These are phyloP conservation scores for Rhizopogon vulgaris DNA, from an alignment of 768 basidiomycete genomes.

Conservation along the genomic window DNA sequence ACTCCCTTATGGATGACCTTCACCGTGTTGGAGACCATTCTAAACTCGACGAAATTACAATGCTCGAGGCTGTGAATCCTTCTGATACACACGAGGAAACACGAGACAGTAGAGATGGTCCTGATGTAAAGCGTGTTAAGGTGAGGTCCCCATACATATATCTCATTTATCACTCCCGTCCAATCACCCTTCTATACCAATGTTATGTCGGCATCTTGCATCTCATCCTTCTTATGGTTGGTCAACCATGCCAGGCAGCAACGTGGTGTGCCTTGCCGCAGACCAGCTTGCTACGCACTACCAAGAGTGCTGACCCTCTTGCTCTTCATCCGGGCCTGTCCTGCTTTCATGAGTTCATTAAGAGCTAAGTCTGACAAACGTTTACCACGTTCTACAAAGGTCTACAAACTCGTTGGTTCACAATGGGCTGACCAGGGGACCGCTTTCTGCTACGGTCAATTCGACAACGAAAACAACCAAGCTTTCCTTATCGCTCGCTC, in stretches of 20 bases:
- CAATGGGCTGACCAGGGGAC: conserved; percentile 97
- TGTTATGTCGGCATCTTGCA: conserved; percentile 7
- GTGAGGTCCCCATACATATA: conserved; percentile 33
- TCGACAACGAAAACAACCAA: conserved; percentile 67
- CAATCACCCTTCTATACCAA: conserved; percentile 7
- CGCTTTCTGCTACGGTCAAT: conserved; percentile 91
- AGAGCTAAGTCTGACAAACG: conserved; percentile 23
- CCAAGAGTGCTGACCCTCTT: conserved; percentile 12
- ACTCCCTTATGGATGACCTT: conserved; percentile 27
- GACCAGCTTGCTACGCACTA: conserved; percentile 8
- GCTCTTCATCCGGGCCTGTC: conserved; percentile 15
- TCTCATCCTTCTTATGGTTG: conserved; percentile 10
- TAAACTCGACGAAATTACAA: conserved; percentile 27
- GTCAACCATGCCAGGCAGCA: conserved; percentile 17
- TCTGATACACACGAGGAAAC: conserved; percentile 45
- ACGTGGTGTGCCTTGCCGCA: conserved; percentile 14
- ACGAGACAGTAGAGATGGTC: conserved; percentile 61
- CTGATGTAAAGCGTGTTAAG: conserved; percentile 84
- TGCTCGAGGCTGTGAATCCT: conserved; percentile 31
- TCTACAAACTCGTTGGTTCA: conserved; percentile 88
- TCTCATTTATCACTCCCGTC: conserved; percentile 11
- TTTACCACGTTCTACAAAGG: conserved; percentile 43
- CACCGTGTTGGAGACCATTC: conserved; percentile 27
- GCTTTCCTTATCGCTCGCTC: conserved; percentile 82
- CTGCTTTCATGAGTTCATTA: conserved; percentile 26